These are phyloP conservation scores for Candida sp. DNA, from an alignment of 1,139 yeast genomes.

Conservation along the genomic window DNA sequence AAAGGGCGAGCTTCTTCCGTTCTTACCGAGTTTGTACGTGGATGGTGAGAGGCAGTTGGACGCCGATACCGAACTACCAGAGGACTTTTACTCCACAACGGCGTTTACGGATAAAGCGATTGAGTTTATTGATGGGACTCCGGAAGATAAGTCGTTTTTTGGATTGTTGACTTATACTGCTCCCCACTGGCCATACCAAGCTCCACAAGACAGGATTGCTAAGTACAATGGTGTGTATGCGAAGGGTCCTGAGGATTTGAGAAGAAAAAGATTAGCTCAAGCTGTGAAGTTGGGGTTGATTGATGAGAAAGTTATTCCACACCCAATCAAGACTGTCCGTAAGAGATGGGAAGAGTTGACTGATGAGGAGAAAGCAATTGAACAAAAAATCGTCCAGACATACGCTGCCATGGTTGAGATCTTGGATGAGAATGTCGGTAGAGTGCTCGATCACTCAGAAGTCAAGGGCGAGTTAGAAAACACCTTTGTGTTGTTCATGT, in stretches of 20 bases:
- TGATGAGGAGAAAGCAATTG: constrained; percentile 33
- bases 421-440: constrained; percentile 53
- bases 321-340: constrained; percentile 44
- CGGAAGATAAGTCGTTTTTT: constrained; percentile 48
- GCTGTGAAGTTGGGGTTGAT: constrained; percentile 50
- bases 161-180: constrained; percentile 60
- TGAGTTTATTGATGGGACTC: constrained; percentile 33
- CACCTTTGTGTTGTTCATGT: constrained; percentile 58
- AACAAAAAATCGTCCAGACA: constrained; percentile 53
- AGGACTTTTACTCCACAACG: constrained; percentile 51
- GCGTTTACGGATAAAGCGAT: constrained; percentile 61
- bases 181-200: constrained; percentile 69
- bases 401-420: constrained; percentile 68
- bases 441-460: constrained; percentile 44
- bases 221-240: constrained; percentile 55
- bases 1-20: constrained; percentile 24
- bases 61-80: constrained; percentile 41
- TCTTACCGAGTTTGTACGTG: constrained; percentile 38
- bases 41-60: constrained; percentile 39
- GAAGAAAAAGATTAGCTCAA: constrained; percentile 38
- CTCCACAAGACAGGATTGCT: constrained; percentile 48
- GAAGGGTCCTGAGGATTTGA: constrained; percentile 49
- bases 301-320: constrained; percentile 47
- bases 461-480: constrained; percentile 48
- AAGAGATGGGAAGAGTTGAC: constrained; percentile 47